Evolutionary conservation across 352 stramenopile species (phyloP), one percentile per base, ranked within the genome.

Genomic region (Globisporangium ultimum): DNA sequence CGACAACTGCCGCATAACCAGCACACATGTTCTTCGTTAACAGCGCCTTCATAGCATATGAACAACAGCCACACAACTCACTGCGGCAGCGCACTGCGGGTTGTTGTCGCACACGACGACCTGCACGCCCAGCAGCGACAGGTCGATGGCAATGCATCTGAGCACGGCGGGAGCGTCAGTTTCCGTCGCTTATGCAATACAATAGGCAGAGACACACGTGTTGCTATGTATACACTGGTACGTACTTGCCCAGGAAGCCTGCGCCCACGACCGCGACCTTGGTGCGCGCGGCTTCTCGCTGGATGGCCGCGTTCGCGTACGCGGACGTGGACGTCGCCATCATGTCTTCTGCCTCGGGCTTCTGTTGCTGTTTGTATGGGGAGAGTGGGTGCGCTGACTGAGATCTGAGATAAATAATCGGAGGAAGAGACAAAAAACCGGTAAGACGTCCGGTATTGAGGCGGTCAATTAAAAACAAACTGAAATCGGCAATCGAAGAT

Each of bases 81-180:
- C 74, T 51, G 54, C 53, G 28, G 62, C 60, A 18, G 63, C 54
- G 18, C 57, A 70, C n/a, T 84, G 67, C 43, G 58, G 60, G 54
- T 87, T 79, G 0, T 61, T 73, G 68, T 91, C 81, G 43, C 67
- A 89, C 15, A 91, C 72, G 28, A 87, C 7, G 20, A 91, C 79
- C 8, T 70, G 55, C 7, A 82, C 73, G 21, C 79, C 82, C 15
- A 84, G 60, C 48, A 89, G 68, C 38, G 82, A 88, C 41, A 91
- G 64, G 51, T 91, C 79, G 41, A 88, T 73, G 8, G 79, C 75
- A 58, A 89, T 82, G 66, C 76, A 87, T 51, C 74, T 76, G 24
- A 5, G 5, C 24, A 32, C 2, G 52, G 11, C 15, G 12, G 2
- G 32, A 10, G 2, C 34, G 13, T n/a, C n/a, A n/a, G n/a, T n/a